phyloP scores from a whole-genome alignment of 768 basidiomycete genomes.

The Polyporus arcularius region DNA sequence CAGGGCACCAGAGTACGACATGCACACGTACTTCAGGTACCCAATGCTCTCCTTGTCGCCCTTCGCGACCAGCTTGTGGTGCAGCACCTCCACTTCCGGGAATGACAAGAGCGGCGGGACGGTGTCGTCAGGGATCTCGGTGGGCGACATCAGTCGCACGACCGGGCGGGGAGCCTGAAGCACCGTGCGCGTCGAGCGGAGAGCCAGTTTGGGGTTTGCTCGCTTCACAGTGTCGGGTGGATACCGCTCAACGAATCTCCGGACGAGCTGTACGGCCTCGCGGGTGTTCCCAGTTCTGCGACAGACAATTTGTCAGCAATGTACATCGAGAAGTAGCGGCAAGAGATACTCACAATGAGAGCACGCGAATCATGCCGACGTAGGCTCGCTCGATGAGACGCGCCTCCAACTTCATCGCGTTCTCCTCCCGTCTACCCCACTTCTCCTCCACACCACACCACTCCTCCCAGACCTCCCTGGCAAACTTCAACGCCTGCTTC shows the following conservation, averaged over 20 bases:
- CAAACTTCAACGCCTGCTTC: conserved; percentile 50
- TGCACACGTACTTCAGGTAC: conserved; percentile 73
- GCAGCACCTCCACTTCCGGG: conserved; percentile 74
- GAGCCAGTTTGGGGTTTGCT: conserved; percentile 41
- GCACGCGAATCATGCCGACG: conserved; percentile 64
- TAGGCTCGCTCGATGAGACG: conserved; percentile 71
- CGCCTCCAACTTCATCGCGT: conserved; percentile 22
- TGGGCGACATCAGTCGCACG: conserved; percentile 63
- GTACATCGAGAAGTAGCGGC: conserved; percentile 2
- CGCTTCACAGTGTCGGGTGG: conserved; percentile 50
- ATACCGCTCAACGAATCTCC: conserved; percentile 63
- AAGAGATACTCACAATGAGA: conserved; percentile 53
- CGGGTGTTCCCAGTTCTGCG: conserved; percentile 44
- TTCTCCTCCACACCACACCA: conserved; percentile 56
- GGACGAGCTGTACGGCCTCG: conserved; percentile 53
- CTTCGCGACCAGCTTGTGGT: conserved; percentile 63
- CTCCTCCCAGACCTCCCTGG: conserved; percentile 62
- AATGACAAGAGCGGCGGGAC: conserved; percentile 83
- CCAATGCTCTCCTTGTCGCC: conserved; percentile 43
- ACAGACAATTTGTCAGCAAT: background rate
- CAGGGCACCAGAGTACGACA: conserved; percentile 72
- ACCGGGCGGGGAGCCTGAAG: conserved; percentile 62
- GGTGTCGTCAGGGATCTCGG: conserved; percentile 68
- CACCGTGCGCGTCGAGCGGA: conserved; percentile 60
- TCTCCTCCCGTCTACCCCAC: conserved; percentile 24